Percentiles rank a stretch among this genome's conserved stretches.
Evolutionary conservation across 257 asterid genomes (phyloP).

Genomic region (Nemophila menziesii): DNA sequence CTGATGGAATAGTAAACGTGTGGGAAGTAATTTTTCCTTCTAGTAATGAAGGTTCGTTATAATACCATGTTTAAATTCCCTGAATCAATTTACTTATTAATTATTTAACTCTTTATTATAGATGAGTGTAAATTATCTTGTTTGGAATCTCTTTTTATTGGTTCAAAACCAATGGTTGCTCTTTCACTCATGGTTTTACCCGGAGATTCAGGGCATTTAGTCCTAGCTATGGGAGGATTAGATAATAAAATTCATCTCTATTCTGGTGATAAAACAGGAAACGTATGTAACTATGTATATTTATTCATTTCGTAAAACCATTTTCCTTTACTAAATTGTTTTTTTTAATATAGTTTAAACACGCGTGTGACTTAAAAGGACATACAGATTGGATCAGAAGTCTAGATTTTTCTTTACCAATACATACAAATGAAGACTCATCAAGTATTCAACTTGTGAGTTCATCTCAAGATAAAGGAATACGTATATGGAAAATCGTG

Average conservation of each 20-base stretch:
- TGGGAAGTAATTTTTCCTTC: conserved; percentile 65
- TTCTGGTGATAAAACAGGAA: conserved; percentile 70
- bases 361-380: conserved; percentile 81
- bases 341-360: conserved; percentile 45
- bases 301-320: conserved; percentile 2
- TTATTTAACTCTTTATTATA: conserved; percentile 11
- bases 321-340: conserved; percentile 12
- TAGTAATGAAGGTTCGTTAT: conserved; percentile 41
- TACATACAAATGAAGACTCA: conserved; percentile 35
- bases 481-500: conserved; percentile 85
- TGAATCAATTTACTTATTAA: not conserved
- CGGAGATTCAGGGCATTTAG: conserved; percentile 41
- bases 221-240: conserved; percentile 80
- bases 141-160: conserved; percentile 47
- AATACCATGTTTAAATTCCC: conserved; percentile 3
- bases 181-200: conserved; percentile 76
- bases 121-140: conserved; percentile 71
- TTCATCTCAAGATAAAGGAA: conserved; percentile 97
- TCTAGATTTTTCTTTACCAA: conserved; percentile 81
- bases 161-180: conserved; percentile 76
- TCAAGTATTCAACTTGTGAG: conserved; percentile 55
- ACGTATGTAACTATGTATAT: conserved; percentile 37
- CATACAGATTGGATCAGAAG: conserved; percentile 95
- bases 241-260: conserved; percentile 89
- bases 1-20: conserved; percentile 66